These are phyloP conservation scores for Fusarium pseudograminearum DNA, from an alignment of 2,329 filamentous ascomycete species.

Conservation along the genomic window DNA sequence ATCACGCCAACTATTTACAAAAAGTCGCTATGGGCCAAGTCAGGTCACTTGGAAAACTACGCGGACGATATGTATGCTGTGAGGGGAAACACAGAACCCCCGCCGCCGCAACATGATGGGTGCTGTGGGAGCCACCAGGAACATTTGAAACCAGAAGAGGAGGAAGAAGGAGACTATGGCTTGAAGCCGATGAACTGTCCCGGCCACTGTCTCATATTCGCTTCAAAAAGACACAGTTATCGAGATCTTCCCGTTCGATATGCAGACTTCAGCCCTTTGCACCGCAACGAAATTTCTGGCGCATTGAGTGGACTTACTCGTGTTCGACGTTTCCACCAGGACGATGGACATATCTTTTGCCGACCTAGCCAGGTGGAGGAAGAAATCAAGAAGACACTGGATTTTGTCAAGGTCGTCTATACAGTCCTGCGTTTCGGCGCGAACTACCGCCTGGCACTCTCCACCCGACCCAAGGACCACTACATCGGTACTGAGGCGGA, in stretches of 20 bases:
- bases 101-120: constrained; percentile 21
- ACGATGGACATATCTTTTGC: constrained; percentile 93
- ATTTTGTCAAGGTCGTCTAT: constrained; percentile 81
- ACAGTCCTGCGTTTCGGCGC: constrained; percentile 73
- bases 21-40: constrained; percentile 85
- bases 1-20: constrained; percentile 94
- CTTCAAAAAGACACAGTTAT: constrained; percentile 78
- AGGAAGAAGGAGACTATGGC: constrained; percentile 78
- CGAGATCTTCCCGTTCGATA: constrained; percentile 85
- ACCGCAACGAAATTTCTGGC: constrained; percentile 87
- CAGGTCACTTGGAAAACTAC: constrained; percentile 90
- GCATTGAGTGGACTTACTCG: constrained; percentile 84
- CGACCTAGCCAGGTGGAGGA: constrained; percentile 78
- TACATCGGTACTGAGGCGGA: constrained; percentile 81
- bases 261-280: constrained; percentile 88
- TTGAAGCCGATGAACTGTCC: constrained; percentile 96
- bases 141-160: constrained; percentile 56
- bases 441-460: constrained; percentile 80
- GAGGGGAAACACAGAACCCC: constrained; percentile 60
- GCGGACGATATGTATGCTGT: constrained; percentile 94
- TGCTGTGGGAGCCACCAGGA: constrained; percentile 51
- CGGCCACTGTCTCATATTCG: constrained; percentile 87
- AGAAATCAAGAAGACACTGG: constrained; percentile 79
- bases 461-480: constrained; percentile 80
- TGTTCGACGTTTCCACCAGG: constrained; percentile 88